Conservation (phyloP, 768 basidiomycete species). For the Lactarius evosmus region DNA sequence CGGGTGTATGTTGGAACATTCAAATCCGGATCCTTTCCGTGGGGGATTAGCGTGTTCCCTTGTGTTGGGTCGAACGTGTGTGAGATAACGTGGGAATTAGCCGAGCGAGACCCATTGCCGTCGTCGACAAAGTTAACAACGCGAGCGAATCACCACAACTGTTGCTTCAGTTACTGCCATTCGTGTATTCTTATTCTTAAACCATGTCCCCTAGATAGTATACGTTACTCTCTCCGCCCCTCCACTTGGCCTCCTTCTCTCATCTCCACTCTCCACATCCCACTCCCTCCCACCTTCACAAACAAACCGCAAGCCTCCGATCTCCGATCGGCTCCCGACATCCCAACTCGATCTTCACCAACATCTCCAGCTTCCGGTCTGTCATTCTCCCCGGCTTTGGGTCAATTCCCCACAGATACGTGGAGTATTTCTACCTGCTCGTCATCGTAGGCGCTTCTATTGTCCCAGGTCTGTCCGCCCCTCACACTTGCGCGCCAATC, state of each 20-base stretch:
- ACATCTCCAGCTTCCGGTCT: too few species aligned
- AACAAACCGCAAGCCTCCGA: not conserved
- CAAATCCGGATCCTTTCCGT: too few species aligned
- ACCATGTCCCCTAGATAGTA: not conserved
- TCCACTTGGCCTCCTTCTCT: not conserved
- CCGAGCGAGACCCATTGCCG: too few species aligned
- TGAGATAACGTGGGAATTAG: too few species aligned
- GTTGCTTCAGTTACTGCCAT: not conserved
- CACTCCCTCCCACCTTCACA: not conserved
- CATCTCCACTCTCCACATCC: not conserved
- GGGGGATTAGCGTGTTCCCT: too few species aligned
- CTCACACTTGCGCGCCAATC: too few species aligned
- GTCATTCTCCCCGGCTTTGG: too few species aligned
- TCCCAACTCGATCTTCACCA: not conserved
- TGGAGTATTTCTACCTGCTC: not conserved
- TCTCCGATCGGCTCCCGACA: not conserved
- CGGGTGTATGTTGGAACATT: too few species aligned
- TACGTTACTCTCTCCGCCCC: not conserved
- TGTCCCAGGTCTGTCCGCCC: not conserved
- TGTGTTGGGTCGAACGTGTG: too few species aligned
- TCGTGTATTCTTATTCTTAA: not conserved
- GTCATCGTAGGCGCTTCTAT: not conserved
- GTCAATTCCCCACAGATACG: not conserved
- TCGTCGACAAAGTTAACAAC: too few species aligned
- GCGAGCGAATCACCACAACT: not conserved